Percentiles rank a stretch among this genome's conserved stretches.
Conservation (phyloP, 208 protist genomes). For the Trypanosoma mega region DNA sequence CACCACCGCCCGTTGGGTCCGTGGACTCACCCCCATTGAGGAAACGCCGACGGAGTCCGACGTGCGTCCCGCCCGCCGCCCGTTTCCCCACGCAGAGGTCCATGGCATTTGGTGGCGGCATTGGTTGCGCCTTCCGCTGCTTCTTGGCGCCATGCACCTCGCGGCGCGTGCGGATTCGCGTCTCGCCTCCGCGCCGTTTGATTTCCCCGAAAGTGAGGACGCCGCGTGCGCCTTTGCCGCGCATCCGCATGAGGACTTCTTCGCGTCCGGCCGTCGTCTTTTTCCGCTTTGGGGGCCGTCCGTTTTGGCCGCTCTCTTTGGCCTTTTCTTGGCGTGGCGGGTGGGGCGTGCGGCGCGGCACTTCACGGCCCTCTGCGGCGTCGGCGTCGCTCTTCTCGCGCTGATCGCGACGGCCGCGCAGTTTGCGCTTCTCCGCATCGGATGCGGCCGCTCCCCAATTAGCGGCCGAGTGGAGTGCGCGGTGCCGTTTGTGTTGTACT, state of each 20-base stretch:
- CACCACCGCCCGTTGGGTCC: conserved; percentile 56
- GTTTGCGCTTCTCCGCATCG: conserved; percentile 44
- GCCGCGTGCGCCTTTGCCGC: conserved; percentile 33
- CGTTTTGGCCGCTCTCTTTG: conserved; percentile 28
- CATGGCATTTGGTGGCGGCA: not conserved
- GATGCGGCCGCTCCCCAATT: conserved; percentile 37
- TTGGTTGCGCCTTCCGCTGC: conserved; percentile 33
- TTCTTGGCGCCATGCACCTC: conserved; percentile 23
- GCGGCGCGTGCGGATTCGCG: not conserved
- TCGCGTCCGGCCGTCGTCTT: conserved; percentile 40
- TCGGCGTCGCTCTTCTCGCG: conserved; percentile 66
- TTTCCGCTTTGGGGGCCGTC: conserved; percentile 32
- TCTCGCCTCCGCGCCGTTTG: conserved; percentile 19
- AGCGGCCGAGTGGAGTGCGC: conserved; percentile 63
- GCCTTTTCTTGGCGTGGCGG: conserved; percentile 38
- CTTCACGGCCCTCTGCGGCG: conserved; percentile 71
- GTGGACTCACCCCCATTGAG: conserved; percentile 59
- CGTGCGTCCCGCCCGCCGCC: not conserved
- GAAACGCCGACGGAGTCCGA: conserved; percentile 26
- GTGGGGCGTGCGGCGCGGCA: conserved; percentile 50
- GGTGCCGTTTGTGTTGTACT: conserved; percentile 68
- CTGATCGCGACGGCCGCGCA: conserved; percentile 49
- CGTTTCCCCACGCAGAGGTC: not conserved
- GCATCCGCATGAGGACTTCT: conserved; percentile 33
- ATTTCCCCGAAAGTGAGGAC: conserved; percentile 53